Conservation (phyloP, 495 filamentous ascomycete species). For the Aspergillus biplanus region DNA sequence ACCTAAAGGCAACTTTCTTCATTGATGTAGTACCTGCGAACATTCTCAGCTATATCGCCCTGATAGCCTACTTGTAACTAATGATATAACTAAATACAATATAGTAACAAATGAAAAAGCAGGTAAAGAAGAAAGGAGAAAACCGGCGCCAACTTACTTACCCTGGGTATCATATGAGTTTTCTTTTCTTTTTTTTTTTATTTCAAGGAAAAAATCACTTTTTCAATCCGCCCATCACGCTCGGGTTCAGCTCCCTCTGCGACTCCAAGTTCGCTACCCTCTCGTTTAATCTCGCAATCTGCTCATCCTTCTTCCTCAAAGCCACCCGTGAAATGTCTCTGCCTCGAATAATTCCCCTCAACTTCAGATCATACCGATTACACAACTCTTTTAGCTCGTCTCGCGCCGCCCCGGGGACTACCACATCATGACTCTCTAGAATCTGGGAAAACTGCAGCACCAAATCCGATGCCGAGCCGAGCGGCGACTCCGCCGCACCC, state of each 20-base stretch:
- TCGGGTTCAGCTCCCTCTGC: constrained; percentile 47
- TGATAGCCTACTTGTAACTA: neutral
- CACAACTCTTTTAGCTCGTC: constrained; percentile 52
- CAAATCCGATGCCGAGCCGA: constrained; percentile 49
- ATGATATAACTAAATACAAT: neutral
- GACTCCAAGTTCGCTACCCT: constrained; percentile 39
- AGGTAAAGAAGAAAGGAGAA: constrained; percentile 1
- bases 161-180: constrained; percentile 20
- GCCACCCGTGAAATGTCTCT: constrained; percentile 64
- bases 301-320: constrained; percentile 63
- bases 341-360: constrained; percentile 60
- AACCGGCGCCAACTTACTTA: constrained; percentile 3
- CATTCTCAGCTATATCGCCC: neutral
- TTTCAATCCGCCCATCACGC: constrained; percentile 38
- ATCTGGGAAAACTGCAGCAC: constrained; percentile 53
- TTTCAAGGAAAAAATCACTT: neutral
- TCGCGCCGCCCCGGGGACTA: constrained; percentile 41
- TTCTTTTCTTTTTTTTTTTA: neutral
- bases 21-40: no score
- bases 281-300: constrained; percentile 60
- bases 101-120: neutral
- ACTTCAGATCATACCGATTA: constrained; percentile 57
- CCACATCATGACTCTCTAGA: constrained; percentile 53
- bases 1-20: no score
- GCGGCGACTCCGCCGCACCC: constrained; percentile 20